These are phyloP conservation scores for Rhododendron ferrugineum DNA, from an alignment of 148 eudicot genomes.

Conservation along the genomic window DNA sequence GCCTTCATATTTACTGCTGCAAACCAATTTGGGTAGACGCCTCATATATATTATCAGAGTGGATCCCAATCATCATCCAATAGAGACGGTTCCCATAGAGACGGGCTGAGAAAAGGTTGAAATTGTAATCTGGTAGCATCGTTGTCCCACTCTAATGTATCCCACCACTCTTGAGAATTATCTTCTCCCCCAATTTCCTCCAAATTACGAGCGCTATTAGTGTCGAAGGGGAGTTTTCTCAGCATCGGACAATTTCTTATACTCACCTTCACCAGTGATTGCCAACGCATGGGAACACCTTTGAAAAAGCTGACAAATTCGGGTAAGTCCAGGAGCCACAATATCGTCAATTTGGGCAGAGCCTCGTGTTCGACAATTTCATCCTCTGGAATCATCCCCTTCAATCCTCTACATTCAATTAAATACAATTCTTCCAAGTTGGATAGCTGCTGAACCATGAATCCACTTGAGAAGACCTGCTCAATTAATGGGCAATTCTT, in stretches of 20 bases:
- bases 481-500: neutral
- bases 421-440: neutral
- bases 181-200: accelerated
- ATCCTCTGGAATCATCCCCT: neutral
- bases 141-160: neutral
- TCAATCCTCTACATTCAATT: accelerated
- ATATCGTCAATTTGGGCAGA: neutral
- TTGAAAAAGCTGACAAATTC: neutral
- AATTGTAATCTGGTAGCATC: neutral
- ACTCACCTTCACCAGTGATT: neutral
- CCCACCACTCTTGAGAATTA: neutral
- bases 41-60: no score
- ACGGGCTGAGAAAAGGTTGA: neutral
- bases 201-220: neutral
- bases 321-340: accelerated
- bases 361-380: neutral
- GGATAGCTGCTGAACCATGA: neutral
- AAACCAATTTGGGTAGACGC: no score
- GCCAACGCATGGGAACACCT: neutral
- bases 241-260: neutral
- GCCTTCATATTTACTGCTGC: no score
- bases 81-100: no score
- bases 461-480: neutral
- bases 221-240: neutral
- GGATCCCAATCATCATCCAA: no score